Conservation (phyloP, 2,329 filamentous ascomycete genomes). For the Clonostachys solani region DNA sequence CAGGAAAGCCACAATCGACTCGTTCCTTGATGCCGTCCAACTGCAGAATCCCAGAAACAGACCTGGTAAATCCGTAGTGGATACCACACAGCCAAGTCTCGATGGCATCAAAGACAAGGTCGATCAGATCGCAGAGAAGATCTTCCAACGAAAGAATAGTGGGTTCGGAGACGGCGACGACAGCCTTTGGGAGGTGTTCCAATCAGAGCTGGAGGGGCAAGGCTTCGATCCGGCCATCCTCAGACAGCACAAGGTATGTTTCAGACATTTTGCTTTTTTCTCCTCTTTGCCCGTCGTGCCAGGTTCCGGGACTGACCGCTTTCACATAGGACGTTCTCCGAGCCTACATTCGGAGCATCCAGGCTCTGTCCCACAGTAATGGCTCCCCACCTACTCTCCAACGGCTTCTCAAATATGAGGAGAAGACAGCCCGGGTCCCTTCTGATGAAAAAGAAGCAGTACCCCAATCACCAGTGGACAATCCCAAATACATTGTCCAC, state of each 20-base stretch:
- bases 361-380: constrained; percentile 38
- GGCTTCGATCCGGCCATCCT: constrained; percentile 53
- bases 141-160: constrained; percentile 38
- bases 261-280: constrained; percentile 1
- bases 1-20: constrained; percentile 48
- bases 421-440: constrained; percentile 6
- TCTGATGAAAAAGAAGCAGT: not conserved
- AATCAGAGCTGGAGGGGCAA: constrained; percentile 51
- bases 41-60: constrained; percentile 13
- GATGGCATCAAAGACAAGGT: constrained; percentile 57
- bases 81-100: constrained; percentile 32
- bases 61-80: constrained; percentile 19
- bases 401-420: constrained; percentile 44
- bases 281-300: not conserved
- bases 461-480: not conserved
- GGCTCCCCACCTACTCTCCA: constrained; percentile 45
- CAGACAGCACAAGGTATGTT: constrained; percentile 51
- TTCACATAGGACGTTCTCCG: constrained; percentile 47
- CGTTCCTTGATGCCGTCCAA: constrained; percentile 55
- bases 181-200: constrained; percentile 54
- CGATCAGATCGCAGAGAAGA: constrained; percentile 47
- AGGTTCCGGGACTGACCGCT: not conserved
- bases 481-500: not conserved
- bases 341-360: constrained; percentile 57
- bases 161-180: constrained; percentile 37